Conservation (phyloP, 2,329 filamentous ascomycete genomes). For the Colletotrichum sp. region DNA sequence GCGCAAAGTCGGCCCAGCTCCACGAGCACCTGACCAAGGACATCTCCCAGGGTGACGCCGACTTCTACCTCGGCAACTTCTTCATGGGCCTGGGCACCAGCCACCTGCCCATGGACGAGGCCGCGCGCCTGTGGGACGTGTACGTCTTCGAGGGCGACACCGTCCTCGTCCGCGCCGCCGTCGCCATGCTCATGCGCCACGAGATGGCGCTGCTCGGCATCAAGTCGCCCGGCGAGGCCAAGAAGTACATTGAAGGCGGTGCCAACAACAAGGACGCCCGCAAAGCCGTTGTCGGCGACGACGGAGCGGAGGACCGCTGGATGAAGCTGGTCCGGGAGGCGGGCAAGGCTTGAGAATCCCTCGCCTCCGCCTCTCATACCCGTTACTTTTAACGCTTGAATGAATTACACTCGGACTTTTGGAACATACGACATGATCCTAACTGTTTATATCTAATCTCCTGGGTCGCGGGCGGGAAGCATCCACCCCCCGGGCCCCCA, state of each 20-base stretch:
- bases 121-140: constrained; percentile 78
- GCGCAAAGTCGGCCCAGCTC: constrained; percentile 67
- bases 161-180: constrained; percentile 72
- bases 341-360: constrained; percentile 35
- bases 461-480: background rate
- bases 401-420: constrained; percentile 10
- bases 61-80: constrained; percentile 63
- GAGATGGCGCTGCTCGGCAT: constrained; percentile 58
- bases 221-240: constrained; percentile 49
- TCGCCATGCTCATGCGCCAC: constrained; percentile 65
- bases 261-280: constrained; percentile 15
- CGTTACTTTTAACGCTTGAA: constrained; percentile 12
- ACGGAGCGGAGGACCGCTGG: constrained; percentile 56
- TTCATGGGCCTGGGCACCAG: constrained; percentile 71
- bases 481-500: background rate
- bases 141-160: constrained; percentile 84
- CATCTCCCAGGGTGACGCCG: constrained; percentile 48
- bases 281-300: constrained; percentile 19
- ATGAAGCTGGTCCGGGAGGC: constrained; percentile 44
- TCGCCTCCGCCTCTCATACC: background rate
- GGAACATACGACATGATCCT: constrained; percentile 21
- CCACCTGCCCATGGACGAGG: constrained; percentile 71
- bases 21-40: constrained; percentile 66
- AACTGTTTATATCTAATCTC: constrained; percentile 24
- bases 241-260: constrained; percentile 37